These are phyloP conservation scores for Plasmopara viticola DNA, from an alignment of 352 stramenopile species.

Conservation along the genomic window DNA sequence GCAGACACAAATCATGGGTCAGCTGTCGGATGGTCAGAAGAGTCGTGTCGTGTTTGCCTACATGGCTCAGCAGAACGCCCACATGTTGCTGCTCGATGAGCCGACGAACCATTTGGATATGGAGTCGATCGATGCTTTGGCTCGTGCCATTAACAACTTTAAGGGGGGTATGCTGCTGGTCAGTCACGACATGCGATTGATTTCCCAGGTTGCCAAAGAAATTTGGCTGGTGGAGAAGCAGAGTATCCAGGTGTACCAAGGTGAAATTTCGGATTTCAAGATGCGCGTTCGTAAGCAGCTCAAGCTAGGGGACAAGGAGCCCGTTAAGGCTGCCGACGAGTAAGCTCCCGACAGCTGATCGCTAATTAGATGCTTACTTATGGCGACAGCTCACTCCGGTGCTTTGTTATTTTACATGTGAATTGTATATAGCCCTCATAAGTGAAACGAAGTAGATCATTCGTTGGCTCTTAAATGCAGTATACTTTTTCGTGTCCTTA, in stretches of 20 bases:
- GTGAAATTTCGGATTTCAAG: conserved; percentile 99
- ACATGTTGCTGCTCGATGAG: conserved; percentile 92
- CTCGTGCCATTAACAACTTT: conserved; percentile 97
- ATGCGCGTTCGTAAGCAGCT: conserved; percentile 84
- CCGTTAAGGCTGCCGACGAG: conserved; percentile 17
- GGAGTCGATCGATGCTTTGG: conserved; percentile 96
- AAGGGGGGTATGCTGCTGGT: conserved; percentile 96
- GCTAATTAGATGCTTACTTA: conserved; percentile 26
- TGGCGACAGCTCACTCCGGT: not conserved
- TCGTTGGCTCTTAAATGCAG: too few relatives aligned
- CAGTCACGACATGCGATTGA: conserved; percentile 98
- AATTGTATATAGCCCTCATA: too few relatives aligned
- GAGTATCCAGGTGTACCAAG: conserved; percentile 93
- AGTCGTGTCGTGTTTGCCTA: conserved; percentile 97
- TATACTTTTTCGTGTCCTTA: too few relatives aligned
- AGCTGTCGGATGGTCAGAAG: conserved; percentile 96
- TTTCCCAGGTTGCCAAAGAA: conserved; percentile 97
- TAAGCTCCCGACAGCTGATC: conserved; percentile 18
- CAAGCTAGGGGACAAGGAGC: conserved; percentile 60
- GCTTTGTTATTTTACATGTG: too few relatives aligned
- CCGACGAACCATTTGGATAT: conserved; percentile 90
- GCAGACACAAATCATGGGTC: conserved; percentile 94
- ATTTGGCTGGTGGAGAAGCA: conserved; percentile 99
- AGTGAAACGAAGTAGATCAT: too few relatives aligned
- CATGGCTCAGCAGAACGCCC: conserved; percentile 94